Evolutionary conservation across 176 grass and related monocot genomes (phyloP).

Genomic region (maize (Zea mays)): DNA sequence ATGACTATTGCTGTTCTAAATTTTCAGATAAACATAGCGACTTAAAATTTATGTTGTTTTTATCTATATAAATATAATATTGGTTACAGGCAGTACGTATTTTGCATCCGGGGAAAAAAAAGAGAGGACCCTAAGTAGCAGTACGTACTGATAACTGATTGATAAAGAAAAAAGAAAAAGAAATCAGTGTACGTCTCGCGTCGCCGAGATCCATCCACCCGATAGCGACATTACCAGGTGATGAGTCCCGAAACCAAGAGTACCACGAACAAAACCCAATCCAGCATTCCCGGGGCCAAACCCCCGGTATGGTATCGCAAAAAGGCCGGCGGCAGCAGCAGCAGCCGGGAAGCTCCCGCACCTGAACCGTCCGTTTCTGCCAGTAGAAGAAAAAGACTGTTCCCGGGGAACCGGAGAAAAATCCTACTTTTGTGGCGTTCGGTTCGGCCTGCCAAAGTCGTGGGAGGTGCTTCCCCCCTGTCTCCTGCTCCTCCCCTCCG

Average conservation of each 20-base stretch:
- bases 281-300: neutral
- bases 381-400: neutral
- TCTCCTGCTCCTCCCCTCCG: neutral
- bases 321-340: neutral
- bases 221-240: neutral
- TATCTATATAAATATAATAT: no score
- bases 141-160: no score
- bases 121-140: no score
- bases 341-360: neutral
- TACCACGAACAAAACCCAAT: neutral
- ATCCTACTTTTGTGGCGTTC: neutral
- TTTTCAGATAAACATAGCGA: no score
- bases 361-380: conserved; percentile 6
- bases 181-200: no score
- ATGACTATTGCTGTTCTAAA: no score
- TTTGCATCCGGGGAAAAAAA: no score
- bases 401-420: neutral
- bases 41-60: no score
- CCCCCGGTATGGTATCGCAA: conserved; percentile 16
- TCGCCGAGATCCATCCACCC: no score
- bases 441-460: neutral
- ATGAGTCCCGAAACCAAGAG: neutral
- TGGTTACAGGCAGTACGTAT: no score
- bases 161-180: no score
- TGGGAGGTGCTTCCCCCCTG: no score